Conservation (phyloP, 73 alveolate genomes). For the Tetrahymena borealis region DNA sequence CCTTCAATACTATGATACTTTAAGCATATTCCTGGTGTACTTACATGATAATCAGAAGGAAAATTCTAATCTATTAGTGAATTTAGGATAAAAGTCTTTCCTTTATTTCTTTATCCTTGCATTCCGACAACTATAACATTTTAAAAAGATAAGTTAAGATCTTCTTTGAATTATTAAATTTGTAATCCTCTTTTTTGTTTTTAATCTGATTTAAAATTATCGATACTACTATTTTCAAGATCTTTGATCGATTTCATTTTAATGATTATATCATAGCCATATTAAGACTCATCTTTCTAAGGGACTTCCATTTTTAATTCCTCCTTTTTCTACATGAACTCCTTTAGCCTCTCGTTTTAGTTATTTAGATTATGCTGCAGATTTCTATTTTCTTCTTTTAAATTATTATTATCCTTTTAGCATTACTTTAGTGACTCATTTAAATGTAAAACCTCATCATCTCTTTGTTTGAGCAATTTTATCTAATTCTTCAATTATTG, state of each 20-base stretch:
- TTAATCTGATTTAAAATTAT: neutral
- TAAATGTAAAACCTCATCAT: no score
- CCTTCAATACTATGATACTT: neutral
- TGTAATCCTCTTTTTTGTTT: neutral
- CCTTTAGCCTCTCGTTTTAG: neutral
- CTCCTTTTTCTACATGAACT: neutral
- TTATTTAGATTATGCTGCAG: no score
- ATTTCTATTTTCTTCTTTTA: no score
- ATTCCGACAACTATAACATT: neutral
- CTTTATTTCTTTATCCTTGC: neutral
- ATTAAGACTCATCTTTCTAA: neutral
- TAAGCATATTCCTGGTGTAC: neutral
- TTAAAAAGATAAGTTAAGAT: neutral
- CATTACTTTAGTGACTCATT: no score
- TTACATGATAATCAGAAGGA: neutral
- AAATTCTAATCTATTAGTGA: neutral
- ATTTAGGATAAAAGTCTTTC: neutral
- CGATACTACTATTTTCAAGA: neutral
- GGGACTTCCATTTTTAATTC: neutral
- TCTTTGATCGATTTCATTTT: neutral
- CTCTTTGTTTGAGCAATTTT: no score
- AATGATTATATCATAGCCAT: neutral
- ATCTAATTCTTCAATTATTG: no score
- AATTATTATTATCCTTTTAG: no score
- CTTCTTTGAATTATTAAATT: neutral